Base-by-base conservation (phyloP, 1,139 yeast genomes). In the Arxiozyma slooffiae region DNA sequence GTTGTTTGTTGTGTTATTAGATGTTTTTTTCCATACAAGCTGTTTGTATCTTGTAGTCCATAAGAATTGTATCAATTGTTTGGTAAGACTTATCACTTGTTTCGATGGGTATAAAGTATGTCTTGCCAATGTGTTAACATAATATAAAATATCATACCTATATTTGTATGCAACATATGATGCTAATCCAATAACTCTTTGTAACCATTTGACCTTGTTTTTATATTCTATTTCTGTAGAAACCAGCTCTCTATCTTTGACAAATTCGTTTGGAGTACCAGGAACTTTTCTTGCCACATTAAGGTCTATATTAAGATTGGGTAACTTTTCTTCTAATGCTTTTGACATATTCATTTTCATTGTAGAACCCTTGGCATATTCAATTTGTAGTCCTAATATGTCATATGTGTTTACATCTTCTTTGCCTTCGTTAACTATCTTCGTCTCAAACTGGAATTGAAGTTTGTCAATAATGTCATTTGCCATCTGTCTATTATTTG, bases 111-210 rank as follows among this genome's bases (percentile, higher is more conserved):
- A 45, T 21, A 41, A 14, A 30, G 40, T 34, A 18, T 47, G 52
- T 46, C 41, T 45, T 17, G 52, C 50, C 16, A 51, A 23, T 7
- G 39, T 38, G 44, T 50, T 51, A 11, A 52, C 40, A 21, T 45
- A 48, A 39, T 43, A 50, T 17, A 48, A 37, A 16, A 38, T 26
- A 18, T 50, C 48, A 44, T 39, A 48, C 23, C 50, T 24, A 26
- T 22, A 46, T 22, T 46, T 46, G 30, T 41, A 40, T n/a, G 47
- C 54, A n/a, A 50, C 49, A 46, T 50, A 48, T 7, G 53, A 48
- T 21, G 47, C 41, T 16, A 30, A 47, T 16, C 51, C 51, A n/a
- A 48, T 43, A 4, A 40, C 7, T 24, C 21, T 39, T 44, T 48
- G 51, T 43, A 52, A 18, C 38, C 36, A 21, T 21, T 50, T 48